Evolutionary conservation across 176 grass and related monocot genomes (phyloP), one percentile per base, ranked within the genome.

Genomic region (Leersia perrieri): DNA sequence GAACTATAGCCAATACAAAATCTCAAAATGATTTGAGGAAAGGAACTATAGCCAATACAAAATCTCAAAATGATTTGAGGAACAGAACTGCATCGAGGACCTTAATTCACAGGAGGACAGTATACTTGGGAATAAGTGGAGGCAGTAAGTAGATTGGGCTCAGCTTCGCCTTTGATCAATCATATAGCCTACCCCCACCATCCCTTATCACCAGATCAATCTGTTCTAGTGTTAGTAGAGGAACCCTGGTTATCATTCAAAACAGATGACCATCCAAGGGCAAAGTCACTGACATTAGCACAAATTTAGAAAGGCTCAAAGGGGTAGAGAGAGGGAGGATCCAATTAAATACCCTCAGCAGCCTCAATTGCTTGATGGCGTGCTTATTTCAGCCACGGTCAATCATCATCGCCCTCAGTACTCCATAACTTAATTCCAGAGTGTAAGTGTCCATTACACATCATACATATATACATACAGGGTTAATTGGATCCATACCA

Each of bases 121-220:
- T 39, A 39, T 39, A 39, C 36, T 39, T 39, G 36, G n/a, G n/a
- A 39, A 39, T 39, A 39, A 39, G n/a, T n/a, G n/a, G n/a, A 5
- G 5, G 36, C 6, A 78, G 20, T 39, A 7, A 81, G 35, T 44
- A 81, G 12, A 72, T 45, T 60, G 41, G 66, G 68, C 70, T 86
- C 85, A 87, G 70, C 16, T 86, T 87, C 45, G 16, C 75, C 75
- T 87, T 87, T 87, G 14, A 42, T 72, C 42, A 2, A 83, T 87
- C 76, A 91, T 60, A 66, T 4, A 45, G 83, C 25, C 9, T 40
- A 58, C 29, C 74, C 11, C 60, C 63, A 32, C 11, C 12, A 30
- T 68, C 79, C 79, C 47, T 65, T 51, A 47, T 74, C 25, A 60
- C 57, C 79, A 30, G 15, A 72, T 60, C 2, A 79, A 73, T 18